A percentile compares a stretch with the other conserved stretches of the same genome.
phyloP scores from a whole-genome alignment of 129 eudicot genomes.

The Arctium lappa region DNA sequence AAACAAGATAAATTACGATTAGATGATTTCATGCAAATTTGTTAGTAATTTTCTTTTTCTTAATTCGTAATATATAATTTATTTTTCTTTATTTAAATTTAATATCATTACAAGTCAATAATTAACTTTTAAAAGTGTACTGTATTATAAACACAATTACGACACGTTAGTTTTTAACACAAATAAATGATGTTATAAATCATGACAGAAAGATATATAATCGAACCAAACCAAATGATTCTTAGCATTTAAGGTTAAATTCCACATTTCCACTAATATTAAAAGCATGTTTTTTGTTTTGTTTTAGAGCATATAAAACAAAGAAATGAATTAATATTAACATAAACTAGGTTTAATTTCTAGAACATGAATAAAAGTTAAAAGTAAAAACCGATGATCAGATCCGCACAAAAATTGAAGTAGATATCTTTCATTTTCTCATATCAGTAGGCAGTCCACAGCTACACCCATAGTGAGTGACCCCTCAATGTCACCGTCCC shows the following conservation, averaged over 20 bases:
- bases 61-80: no score
- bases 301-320: background rate
- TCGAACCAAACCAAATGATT: background rate
- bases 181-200: background rate
- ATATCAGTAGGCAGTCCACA: constrained; percentile 30
- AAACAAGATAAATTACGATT: background rate
- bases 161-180: background rate
- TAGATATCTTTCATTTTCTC: constrained; percentile 39
- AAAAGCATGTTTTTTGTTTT: background rate
- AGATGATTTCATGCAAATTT: background rate
- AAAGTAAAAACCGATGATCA: background rate
- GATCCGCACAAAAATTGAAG: constrained; percentile 9
- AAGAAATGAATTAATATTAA: background rate
- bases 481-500: constrained; percentile 32
- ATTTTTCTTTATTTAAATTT: background rate
- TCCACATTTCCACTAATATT: background rate
- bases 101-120: constrained; percentile 14
- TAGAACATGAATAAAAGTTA: background rate
- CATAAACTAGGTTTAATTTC: background rate
- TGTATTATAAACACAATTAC: background rate
- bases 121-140: background rate
- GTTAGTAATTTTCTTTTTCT: background rate
- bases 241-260: background rate
- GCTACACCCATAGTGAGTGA: constrained; percentile 22
- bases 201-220: background rate